Base-by-base conservation (phyloP, 805 yeast species). In the Pichia sporocuriosa region DNA sequence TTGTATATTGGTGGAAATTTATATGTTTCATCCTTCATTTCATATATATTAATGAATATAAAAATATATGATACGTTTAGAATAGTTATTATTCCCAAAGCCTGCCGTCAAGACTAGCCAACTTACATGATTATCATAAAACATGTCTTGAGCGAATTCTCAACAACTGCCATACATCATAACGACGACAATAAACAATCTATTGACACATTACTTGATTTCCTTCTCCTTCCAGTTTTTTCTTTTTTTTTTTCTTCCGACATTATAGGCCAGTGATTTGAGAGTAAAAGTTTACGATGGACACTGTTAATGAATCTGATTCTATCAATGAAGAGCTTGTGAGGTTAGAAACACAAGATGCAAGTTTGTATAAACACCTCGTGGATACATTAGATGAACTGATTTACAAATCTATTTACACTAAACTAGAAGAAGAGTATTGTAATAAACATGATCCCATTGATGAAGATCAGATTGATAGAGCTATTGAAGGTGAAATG, bases 1-100 rank as follows among this genome's bases (percentile, higher is more conserved):
- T 76, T 68, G 54, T 79, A 78, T 16, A 81, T 78, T 4, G 71
- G 58, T 5, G 85, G 84, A 21, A 32, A 37, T 15, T 42, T 24
- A 27, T 16, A 42, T 19, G 12, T 27, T 6, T n/a, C 7, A 4
- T 27, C 19, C 16, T 31, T 20, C 23, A 29, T 29, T n/a, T n/a
- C n/a, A n/a, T n/a, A n/a, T n/a, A n/a, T n/a, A n/a, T n/a, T n/a
- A n/a, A n/a, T n/a, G n/a, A n/a, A n/a, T n/a, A n/a, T n/a, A n/a
- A n/a, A n/a, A n/a, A n/a, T n/a, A n/a, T n/a, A n/a, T n/a, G n/a
- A n/a, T n/a, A n/a, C n/a, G n/a, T n/a, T n/a, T n/a, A n/a, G n/a
- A n/a, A n/a, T n/a, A n/a, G n/a, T n/a, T n/a, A n/a, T n/a, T n/a
- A n/a, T n/a, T n/a, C n/a, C n/a, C n/a, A n/a, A n/a, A n/a, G n/a